Percentiles rank a stretch among this genome's conserved stretches.
These are phyloP conservation scores for Choiromyces venosus DNA, from an alignment of 495 filamentous ascomycete species.

Conservation along the genomic window DNA sequence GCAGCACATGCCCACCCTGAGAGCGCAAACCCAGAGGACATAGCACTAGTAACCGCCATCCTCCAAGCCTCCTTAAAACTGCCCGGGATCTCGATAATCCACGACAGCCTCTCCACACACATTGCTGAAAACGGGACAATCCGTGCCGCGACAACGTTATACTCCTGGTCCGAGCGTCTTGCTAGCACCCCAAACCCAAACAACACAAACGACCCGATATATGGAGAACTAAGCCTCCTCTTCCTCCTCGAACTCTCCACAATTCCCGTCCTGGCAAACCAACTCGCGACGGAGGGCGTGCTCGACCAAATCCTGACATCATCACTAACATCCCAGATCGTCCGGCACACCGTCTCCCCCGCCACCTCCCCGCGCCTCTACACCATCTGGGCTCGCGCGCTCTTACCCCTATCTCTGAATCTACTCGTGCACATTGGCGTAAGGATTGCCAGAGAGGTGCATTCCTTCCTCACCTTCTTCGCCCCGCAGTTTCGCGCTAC, in stretches of 20 bases:
- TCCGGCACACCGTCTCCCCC: constrained; percentile 61
- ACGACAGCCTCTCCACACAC: constrained; percentile 58
- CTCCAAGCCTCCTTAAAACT: constrained; percentile 74
- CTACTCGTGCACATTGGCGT: constrained; percentile 74
- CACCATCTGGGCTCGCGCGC: constrained; percentile 78
- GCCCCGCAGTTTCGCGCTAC: constrained; percentile 26
- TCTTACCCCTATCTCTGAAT: constrained; percentile 86
- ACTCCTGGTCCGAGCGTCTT: constrained; percentile 87
- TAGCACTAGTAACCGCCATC: constrained; percentile 83
- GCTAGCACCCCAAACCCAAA: too few species aligned
- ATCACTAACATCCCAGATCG: constrained; percentile 64
- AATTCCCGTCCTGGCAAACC: constrained; percentile 76
- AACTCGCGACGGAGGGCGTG: constrained; percentile 76
- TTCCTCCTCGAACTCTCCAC: constrained; percentile 84
- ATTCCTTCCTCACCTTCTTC: constrained; percentile 59
- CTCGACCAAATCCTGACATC: constrained; percentile 72
- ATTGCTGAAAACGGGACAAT: constrained; percentile 59
- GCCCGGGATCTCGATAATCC: constrained; percentile 57
- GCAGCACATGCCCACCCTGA: constrained; percentile 46
- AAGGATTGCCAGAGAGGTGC: constrained; percentile 73
- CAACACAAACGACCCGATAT: constrained; percentile 81
- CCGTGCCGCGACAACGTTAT: constrained; percentile 78
- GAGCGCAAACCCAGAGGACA: constrained; percentile 56
- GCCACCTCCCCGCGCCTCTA: constrained; percentile 56
- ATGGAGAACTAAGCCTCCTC: constrained; percentile 78